These are phyloP conservation scores for Daldinia caldariorum DNA, from an alignment of 495 filamentous ascomycete species.

Conservation along the genomic window DNA sequence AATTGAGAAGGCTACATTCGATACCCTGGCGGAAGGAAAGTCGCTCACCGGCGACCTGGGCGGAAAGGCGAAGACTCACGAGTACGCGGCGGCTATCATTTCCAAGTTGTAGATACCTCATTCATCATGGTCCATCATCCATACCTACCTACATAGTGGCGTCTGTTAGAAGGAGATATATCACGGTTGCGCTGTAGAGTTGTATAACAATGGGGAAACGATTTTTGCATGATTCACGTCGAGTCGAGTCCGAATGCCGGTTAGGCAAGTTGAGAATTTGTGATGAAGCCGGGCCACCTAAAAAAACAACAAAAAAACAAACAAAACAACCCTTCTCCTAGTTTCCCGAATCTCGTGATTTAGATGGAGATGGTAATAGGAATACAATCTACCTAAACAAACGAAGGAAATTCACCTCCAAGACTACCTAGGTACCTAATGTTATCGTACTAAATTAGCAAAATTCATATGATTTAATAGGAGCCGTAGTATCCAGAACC, in stretches of 20 bases:
- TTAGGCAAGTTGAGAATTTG: slow-evolving; percentile 16
- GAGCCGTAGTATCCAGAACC: neutral
- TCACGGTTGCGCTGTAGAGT: slow-evolving; percentile 38
- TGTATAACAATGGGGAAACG: slow-evolving; percentile 43
- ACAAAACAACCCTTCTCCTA: slow-evolving; percentile 9
- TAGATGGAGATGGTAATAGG: slow-evolving; percentile 9
- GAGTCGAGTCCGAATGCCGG: slow-evolving; percentile 1
- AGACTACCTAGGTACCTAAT: neutral
- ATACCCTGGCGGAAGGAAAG: slow-evolving; percentile 94
- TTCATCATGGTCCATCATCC: slow-evolving; percentile 30
- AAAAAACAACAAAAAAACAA: too few relatives aligned
- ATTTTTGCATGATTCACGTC: slow-evolving; percentile 33
- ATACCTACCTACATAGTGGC: slow-evolving; percentile 39
- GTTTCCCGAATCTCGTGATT: slow-evolving; percentile 3
- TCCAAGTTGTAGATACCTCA: slow-evolving; percentile 69
- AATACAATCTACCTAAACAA: slow-evolving; percentile 5
- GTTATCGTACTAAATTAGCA: neutral
- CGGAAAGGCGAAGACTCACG: slow-evolving; percentile 89
- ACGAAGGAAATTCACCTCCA: neutral
- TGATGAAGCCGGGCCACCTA: slow-evolving; percentile 10
- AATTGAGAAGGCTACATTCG: slow-evolving; percentile 95
- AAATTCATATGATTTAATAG: neutral
- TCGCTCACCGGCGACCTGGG: slow-evolving; percentile 93
- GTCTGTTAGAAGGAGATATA: slow-evolving; percentile 38
- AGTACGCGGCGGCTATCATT: slow-evolving; percentile 93